Conservation (phyloP, 179 eudicot genomes). For the Drosera spatulata region DNA sequence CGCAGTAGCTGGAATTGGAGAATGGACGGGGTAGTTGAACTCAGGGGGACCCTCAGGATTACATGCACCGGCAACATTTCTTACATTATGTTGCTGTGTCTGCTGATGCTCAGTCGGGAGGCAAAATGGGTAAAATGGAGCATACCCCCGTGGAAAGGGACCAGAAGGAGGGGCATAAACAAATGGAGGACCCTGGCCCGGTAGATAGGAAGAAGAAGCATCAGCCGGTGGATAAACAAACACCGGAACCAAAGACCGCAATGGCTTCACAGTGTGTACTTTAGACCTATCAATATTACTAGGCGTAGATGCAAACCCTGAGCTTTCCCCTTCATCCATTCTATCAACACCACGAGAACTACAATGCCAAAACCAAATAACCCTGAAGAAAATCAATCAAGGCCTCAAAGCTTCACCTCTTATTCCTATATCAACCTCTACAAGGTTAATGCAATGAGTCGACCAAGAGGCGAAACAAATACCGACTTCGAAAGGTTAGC, state of each 20-base stretch:
- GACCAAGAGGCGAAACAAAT: no score
- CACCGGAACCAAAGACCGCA: slow-evolving; percentile 27
- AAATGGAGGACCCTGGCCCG: slow-evolving; percentile 18
- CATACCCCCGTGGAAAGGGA: slow-evolving; percentile 32
- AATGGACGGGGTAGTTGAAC: no score
- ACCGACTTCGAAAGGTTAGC: no score
- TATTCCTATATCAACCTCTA: no score
- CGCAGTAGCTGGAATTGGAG: no score
- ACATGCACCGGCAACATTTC: slow-evolving; percentile 14
- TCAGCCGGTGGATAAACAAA: slow-evolving; percentile 18
- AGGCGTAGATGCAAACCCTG: slow-evolving; percentile 13
- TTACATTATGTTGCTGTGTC: slow-evolving; percentile 2
- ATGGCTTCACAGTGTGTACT: slow-evolving; percentile 31
- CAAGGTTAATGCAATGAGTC: no score
- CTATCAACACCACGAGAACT: slow-evolving; percentile 8
- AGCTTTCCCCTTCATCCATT: slow-evolving; percentile 12
- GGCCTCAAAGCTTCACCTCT: no score
- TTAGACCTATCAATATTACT: slow-evolving; percentile 27
- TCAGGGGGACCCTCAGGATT: no score
- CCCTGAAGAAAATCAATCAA: no score
- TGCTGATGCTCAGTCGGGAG: neutral
- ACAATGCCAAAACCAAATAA: no score
- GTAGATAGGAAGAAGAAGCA: neutral
- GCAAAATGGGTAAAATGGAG: slow-evolving; percentile 32
- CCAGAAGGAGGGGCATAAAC: slow-evolving; percentile 32